Evolutionary conservation across 169 alveolate genomes (phyloP), one percentile per base, ranked within the genome.

Genomic region (Ichthyophthirius multifiliis): DNA sequence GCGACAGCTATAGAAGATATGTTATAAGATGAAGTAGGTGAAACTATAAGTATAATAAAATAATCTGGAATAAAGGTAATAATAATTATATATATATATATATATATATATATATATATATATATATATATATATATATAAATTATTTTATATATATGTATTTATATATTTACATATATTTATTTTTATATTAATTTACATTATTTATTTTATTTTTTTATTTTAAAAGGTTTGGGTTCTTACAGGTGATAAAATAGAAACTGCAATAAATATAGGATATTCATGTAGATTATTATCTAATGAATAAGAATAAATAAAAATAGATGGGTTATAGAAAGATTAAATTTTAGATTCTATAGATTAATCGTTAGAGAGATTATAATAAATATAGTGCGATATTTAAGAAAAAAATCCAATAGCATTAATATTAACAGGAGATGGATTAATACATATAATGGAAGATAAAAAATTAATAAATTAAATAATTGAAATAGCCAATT

Each of bases 171-270:
- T 46, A 18, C 35, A 3, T 46, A 27, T 4, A 12, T 46, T 46
- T 32, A 1, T 18, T 4, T 16, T 2, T 2, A 18, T 46, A 20
- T 6, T 7, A 47, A 47, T 20, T 7, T 16, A 47, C 7, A n/a
- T n/a, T n/a, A 20, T 9, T 47, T 2, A 47, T 48, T 18, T 16
- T 27, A 23, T 10, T n/a, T n/a, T n/a, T n/a, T n/a, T n/a, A n/a
- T n/a, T n/a, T 0, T 15, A 27, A 18, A 27, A 67, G 55, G 94
- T 98, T 23, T 98, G 99, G 99, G 98, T 98, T 30, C 84, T 98
- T 82, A 98, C 99, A 0, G 99, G 99, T 12, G 99, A 98, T 89
- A 98, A 98, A 93, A 76, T 97, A 86, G 99, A 97, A 83, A 98
- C 99, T 3, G 99, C 99, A 9, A 87, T 96, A 71, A 95, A 96